Base-by-base conservation (phyloP, 2,329 filamentous ascomycete genomes). In the Phoma sp. region DNA sequence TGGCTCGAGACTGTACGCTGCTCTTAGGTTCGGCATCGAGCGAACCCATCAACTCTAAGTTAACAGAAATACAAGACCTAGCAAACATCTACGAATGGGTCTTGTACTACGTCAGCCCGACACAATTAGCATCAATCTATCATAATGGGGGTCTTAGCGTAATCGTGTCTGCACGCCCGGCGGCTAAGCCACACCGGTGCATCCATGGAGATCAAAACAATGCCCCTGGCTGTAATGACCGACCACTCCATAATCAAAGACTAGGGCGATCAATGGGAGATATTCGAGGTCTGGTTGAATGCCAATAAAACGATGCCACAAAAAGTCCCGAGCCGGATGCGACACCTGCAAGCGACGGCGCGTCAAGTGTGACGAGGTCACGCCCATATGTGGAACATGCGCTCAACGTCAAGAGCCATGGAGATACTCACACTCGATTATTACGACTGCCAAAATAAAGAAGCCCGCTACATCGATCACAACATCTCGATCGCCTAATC, bases 271-370 rank as follows among this genome's bases (percentile, higher is more conserved):
- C 17, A 17, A 39, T 39, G 34, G 36, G 18, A 11, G 34, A 17
- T 23, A 26, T 33, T 32, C 26, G 7, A 21, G 15, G 17, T 12
- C 23, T 40, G 36, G 20, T 36, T 28, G 46, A 42, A 48, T 48
- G 46, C 46, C 46, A 39, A 42, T 29, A 18, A 48, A 48, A 48
- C 46, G 46, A 33, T 42, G 42, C 23, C 43, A 59, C 38, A 48
- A 39, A n/a, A 60, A 60, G 32, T 60, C 53, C 18, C 57, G 57
- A n/a, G 26, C 47, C 18, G 57, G 57, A 23, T 60, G 57, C 38
- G 50, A 57, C 39, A 51, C 42, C 28, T 60, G 57, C 42, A 42
- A 47, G n/a, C 43, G 43, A 34, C 34, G 57, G 15, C 57, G 57
- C 15, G 57, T 60, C 10, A 60, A 60, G 25, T 60, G 57, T 33